Conservation (phyloP, 2,329 filamentous ascomycete genomes). For the Penicillium sp. region DNA sequence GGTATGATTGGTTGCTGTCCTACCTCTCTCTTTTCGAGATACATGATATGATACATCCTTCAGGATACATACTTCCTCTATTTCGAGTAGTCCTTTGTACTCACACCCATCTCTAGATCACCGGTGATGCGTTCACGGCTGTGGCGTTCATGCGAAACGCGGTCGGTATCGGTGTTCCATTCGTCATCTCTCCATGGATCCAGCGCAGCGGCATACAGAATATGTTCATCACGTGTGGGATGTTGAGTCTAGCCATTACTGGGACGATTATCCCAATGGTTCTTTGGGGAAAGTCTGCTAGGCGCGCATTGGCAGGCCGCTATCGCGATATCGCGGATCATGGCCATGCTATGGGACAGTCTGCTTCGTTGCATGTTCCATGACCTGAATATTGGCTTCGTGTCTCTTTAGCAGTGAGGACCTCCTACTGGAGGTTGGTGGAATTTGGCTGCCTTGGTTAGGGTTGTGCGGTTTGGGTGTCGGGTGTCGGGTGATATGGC, state of each 20-base stretch:
- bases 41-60: not conserved
- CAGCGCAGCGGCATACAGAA: constrained; percentile 20
- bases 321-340: constrained; percentile 15
- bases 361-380: too few relatives aligned
- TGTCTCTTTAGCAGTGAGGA: too few relatives aligned
- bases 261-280: constrained; percentile 20
- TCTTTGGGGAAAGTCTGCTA: constrained; percentile 21
- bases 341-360: not conserved
- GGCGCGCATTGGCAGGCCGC: constrained; percentile 6
- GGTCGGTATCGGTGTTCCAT: constrained; percentile 30
- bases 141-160: constrained; percentile 33
- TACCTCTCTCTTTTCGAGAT: not conserved
- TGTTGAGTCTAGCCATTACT: constrained; percentile 21
- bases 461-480: too few relatives aligned
- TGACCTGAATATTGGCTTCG: not conserved
- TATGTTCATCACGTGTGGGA: constrained; percentile 27
- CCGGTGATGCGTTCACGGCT: constrained; percentile 28
- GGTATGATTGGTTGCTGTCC: constrained; percentile 15
- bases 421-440: not conserved
- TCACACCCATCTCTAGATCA: constrained; percentile 9
- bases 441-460: not conserved
- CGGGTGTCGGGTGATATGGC: not conserved
- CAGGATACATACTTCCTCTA: not conserved
- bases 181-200: constrained; percentile 31
- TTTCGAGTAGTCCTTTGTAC: not conserved